phyloP scores from a whole-genome alignment of 345 rosid species.

The Gossypium bickii region DNA sequence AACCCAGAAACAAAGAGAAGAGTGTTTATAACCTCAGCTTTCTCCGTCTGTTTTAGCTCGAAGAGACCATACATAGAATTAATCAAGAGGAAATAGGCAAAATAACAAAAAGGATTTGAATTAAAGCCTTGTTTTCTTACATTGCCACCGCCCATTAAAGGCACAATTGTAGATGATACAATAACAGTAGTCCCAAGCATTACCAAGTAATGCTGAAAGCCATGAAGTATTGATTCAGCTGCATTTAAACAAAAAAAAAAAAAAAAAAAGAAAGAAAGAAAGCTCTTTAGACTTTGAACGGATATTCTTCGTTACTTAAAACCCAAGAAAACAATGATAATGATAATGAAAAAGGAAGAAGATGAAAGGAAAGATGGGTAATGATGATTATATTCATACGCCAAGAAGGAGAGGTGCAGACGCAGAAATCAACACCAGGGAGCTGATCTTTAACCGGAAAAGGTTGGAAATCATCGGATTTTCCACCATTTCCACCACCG shows the following conservation, averaged over 20 bases:
- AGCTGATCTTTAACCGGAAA: slow-evolving; percentile 84
- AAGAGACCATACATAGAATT: not conserved
- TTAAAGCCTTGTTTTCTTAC: slow-evolving; percentile 34
- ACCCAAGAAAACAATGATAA: slow-evolving; percentile 5
- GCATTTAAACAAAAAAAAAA: slow-evolving; percentile 25
- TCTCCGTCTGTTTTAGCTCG: slow-evolving; percentile 50
- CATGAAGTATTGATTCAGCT: slow-evolving; percentile 63
- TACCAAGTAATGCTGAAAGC: slow-evolving; percentile 90
- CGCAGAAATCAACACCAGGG: slow-evolving; percentile 74
- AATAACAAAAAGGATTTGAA: not conserved
- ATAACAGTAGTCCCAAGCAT: slow-evolving; percentile 85
- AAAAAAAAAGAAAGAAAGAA: no score
- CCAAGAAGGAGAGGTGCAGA: slow-evolving; percentile 80
- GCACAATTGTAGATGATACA: slow-evolving; percentile 63
- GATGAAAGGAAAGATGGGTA: not conserved
- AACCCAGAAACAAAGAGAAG: slow-evolving; percentile 71
- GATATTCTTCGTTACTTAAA: not conserved
- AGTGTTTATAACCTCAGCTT: slow-evolving; percentile 77
- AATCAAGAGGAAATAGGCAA: not conserved
- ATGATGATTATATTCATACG: slow-evolving; percentile 28
- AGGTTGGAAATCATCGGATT: slow-evolving; percentile 63
- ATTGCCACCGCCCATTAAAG: slow-evolving; percentile 81
- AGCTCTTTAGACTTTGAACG: not conserved
- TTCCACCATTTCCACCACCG: slow-evolving; percentile 29
- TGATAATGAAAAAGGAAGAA: not conserved